A percentile compares a stretch with the other conserved stretches of the same genome.
phyloP scores from a whole-genome alignment of 1,284 basidiomycete species.

The Cryptococcus sp. region DNA sequence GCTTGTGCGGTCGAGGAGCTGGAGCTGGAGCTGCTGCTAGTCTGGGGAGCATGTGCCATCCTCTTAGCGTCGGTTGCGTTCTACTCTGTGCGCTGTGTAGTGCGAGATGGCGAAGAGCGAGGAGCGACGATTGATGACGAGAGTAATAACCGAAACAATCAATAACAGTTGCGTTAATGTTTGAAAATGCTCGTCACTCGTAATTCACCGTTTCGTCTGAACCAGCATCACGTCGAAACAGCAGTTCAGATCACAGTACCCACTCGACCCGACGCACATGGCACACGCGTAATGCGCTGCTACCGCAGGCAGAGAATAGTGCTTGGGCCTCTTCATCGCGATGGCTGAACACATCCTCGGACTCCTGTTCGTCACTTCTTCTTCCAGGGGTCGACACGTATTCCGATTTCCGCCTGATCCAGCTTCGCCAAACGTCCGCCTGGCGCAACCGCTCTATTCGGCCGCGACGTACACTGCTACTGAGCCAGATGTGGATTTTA shows the following conservation, averaged over 20 bases:
- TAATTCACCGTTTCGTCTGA: no score
- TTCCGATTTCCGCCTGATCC: slow-evolving; percentile 50
- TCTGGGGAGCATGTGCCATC: not conserved
- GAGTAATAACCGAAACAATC: no score
- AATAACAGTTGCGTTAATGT: no score
- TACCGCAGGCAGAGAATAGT: no score
- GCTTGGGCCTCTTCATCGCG: not conserved
- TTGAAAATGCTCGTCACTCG: no score
- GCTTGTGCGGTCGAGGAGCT: not conserved
- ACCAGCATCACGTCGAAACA: no score
- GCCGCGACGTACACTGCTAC: slow-evolving; percentile 44
- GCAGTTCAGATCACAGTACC: no score
- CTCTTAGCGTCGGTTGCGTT: not conserved
- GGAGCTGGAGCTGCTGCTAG: not conserved
- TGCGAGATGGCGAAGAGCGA: no score
- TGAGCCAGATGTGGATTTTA: slow-evolving; percentile 35
- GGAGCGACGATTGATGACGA: no score
- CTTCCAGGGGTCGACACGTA: slow-evolving; percentile 41
- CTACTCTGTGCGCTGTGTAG: no score
- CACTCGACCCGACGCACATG: no score
- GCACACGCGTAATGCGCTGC: no score
- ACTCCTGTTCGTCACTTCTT: slow-evolving; percentile 46
- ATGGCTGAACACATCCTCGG: slow-evolving; percentile 53
- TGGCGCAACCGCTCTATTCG: slow-evolving; percentile 47
- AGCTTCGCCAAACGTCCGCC: slow-evolving; percentile 42